A percentile compares a stretch with the other conserved stretches of the same genome.
Evolutionary conservation across 495 filamentous ascomycete species (phyloP).

Genomic region (Penicillium flavigenum): DNA sequence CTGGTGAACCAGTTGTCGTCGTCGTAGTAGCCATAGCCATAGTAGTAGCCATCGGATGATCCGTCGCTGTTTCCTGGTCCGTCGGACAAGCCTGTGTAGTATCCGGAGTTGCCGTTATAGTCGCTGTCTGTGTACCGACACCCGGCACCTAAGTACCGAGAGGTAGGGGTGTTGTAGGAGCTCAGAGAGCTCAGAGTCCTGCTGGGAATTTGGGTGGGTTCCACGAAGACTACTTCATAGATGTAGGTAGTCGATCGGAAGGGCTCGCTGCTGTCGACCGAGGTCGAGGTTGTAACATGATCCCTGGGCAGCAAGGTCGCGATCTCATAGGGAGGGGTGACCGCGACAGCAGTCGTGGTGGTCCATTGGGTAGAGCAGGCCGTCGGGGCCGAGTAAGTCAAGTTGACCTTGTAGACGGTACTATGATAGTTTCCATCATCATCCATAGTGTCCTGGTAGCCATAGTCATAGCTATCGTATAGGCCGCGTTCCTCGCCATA

Average conservation of each 20-base stretch:
- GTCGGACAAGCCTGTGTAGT: too few species aligned
- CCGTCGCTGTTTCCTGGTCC: too few species aligned
- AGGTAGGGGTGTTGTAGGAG: constrained; percentile 20
- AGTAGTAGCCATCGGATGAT: constrained; percentile 13
- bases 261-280: constrained; percentile 23
- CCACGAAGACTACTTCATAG: constrained; percentile 33
- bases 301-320: constrained; percentile 23
- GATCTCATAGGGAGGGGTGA: constrained; percentile 21
- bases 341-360: constrained; percentile 22
- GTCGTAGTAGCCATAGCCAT: constrained; percentile 16
- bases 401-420: constrained; percentile 35
- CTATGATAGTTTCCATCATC: constrained; percentile 15
- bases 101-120: constrained; percentile 1
- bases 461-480: constrained; percentile 11
- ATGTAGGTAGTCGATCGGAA: constrained; percentile 33
- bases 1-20: constrained; percentile 29
- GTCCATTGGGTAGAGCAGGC: constrained; percentile 37
- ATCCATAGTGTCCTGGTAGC: constrained; percentile 1
- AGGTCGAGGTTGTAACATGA: constrained; percentile 31
- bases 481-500: constrained; percentile 15
- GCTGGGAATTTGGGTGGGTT: constrained; percentile 33
- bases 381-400: constrained; percentile 39
- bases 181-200: constrained; percentile 25
- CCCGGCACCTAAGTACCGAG: constrained; percentile 17
- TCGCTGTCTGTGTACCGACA: constrained; percentile 17